These are phyloP conservation scores for Tricholoma hemisulphureum DNA, from an alignment of 768 basidiomycete genomes.

Conservation along the genomic window DNA sequence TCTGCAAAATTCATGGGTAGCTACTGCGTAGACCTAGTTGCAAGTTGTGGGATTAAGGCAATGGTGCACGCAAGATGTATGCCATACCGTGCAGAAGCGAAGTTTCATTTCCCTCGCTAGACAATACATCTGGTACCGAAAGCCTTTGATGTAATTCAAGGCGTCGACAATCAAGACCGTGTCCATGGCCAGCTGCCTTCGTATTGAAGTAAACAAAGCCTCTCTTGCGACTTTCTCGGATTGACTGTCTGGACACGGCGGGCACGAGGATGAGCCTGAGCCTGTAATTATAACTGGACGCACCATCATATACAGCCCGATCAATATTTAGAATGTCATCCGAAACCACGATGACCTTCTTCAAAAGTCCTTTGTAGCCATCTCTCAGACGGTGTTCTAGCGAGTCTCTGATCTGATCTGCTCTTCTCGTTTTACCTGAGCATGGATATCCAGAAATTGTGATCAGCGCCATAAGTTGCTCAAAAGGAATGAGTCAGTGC, in stretches of 20 bases:
- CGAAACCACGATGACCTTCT: conserved; percentile 54
- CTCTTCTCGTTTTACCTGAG: conserved; percentile 82
- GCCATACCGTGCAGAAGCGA: conserved; percentile 80
- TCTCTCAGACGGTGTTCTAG: conserved; percentile 54
- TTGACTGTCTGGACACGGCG: conserved; percentile 53
- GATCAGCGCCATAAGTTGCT: conserved; percentile 92
- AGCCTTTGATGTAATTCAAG: conserved; percentile 97
- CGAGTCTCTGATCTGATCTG: conserved; percentile 56
- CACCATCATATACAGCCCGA: conserved; percentile 74
- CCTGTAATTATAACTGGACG: conserved; percentile 20
- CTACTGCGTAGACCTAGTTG: conserved; percentile 70
- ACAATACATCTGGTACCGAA: conserved; percentile 97
- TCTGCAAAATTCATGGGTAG: conserved; percentile 71
- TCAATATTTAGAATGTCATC: conserved; percentile 69
- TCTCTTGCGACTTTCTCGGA: conserved; percentile 89
- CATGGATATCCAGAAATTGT: conserved; percentile 87
- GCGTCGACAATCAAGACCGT: conserved; percentile 88
- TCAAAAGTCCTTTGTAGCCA: conserved; percentile 51
- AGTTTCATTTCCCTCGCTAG: conserved; percentile 86
- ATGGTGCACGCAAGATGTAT: background rate
- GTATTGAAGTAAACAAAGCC: conserved; percentile 78
- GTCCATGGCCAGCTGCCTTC: conserved; percentile 66
- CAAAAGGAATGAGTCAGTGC: no score
- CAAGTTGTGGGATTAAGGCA: background rate
- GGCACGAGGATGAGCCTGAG: background rate